Base-by-base conservation (phyloP, 2,329 filamentous ascomycete genomes). In the Alternaria sp. region DNA sequence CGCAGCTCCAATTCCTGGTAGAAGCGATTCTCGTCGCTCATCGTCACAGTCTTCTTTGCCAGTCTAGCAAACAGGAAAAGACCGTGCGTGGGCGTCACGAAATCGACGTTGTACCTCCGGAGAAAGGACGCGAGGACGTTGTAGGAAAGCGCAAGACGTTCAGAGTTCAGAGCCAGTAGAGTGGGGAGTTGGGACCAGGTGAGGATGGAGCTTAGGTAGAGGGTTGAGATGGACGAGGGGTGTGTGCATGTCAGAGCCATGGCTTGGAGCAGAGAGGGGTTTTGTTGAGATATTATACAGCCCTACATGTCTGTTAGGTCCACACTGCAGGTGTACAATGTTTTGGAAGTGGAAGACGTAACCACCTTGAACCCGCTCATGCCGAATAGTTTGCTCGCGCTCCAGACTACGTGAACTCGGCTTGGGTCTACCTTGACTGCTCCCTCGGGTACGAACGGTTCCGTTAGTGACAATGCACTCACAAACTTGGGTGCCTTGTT, bases 381-480 rank as follows among this genome's bases (percentile, higher is more conserved):
- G 2, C 73, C 73, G 36, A 75, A 74, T 2, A 74, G 37, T 41
- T 72, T 74, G 41, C 70, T 74, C 3, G 68, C 62, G 39, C 67
- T 69, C 73, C 73, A 75, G 2, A 75, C 56, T 0, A 74, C 67
- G 54, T 75, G 73, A 2, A 75, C 68, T 4, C 67, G 66, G 39
- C 62, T 68, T 11, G 72, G 68, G 48, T 75, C 72, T n/a, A 74
- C 63, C 46, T 74, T 74, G n/a, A 72, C 68, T 1, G 69, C 71
- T 2, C 70, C 71, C n/a, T 65, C 60, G 0, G 67, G 69, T 3
- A 66, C 62, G 1, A 74, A 51, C 5, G 72, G 71, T 13, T 74
- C 72, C 0, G 70, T 71, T 29, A 75, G 52, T 0, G 65, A 67
- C 6, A 74, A 48, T 0, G 69, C 69, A 13, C 67, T 70, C 4